A percentile compares a stretch with the other conserved stretches of the same genome.
These are phyloP conservation scores for Lumnitzera littorea DNA, from an alignment of 345 rosid species.

Conservation along the genomic window DNA sequence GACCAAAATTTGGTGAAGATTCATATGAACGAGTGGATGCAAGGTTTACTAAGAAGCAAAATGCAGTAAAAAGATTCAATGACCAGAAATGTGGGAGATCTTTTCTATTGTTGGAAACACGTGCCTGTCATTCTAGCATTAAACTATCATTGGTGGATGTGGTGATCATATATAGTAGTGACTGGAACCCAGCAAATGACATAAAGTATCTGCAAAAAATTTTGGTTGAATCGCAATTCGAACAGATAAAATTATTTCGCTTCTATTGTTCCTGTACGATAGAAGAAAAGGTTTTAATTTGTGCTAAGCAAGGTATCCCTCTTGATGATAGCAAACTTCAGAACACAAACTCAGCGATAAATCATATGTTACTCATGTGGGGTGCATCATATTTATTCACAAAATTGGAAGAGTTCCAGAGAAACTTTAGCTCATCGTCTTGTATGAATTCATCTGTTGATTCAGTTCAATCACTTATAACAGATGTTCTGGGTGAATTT, in stretches of 20 bases:
- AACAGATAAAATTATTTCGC: conserved; percentile 65
- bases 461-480: conserved; percentile 28
- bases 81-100: conserved; percentile 50
- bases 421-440: conserved; percentile 13
- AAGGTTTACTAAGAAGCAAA: conserved; percentile 38
- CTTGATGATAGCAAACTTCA: conserved; percentile 30
- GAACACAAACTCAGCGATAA: conserved; percentile 29
- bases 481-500: conserved; percentile 48
- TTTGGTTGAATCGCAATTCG: conserved; percentile 47
- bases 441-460: conserved; percentile 19
- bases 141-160: conserved; percentile 63
- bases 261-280: conserved; percentile 62
- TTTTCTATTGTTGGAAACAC: conserved; percentile 75
- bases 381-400: conserved; percentile 61
- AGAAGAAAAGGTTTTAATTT: conserved; percentile 70
- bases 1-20: conserved; percentile 63
- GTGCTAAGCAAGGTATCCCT: conserved; percentile 50
- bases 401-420: conserved; percentile 60
- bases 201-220: conserved; percentile 62
- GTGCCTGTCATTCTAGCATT: conserved; percentile 67
- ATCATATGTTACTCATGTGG: conserved; percentile 76
- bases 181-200: conserved; percentile 69
- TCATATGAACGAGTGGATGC: conserved; percentile 76
- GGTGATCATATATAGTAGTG: conserved; percentile 72
- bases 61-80: conserved; percentile 62